Base-by-base conservation (phyloP, 2,329 filamentous ascomycete genomes). In the Metarhizium anisopliae region DNA sequence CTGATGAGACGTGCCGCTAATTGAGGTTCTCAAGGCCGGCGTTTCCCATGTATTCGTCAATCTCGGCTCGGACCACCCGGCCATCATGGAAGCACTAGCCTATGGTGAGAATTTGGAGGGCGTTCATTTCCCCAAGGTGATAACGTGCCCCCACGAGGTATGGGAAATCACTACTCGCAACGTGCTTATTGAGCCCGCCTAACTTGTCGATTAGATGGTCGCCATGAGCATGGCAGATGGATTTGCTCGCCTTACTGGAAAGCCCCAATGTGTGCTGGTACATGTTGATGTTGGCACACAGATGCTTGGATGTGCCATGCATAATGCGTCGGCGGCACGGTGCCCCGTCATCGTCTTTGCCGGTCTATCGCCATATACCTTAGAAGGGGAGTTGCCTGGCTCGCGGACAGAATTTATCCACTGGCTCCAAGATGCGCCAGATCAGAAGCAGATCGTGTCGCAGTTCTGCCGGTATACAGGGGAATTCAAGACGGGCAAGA, bases 181-280 rank as follows among this genome's bases (percentile, higher is more conserved):
- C 25, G 25, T 25, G 25, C 25, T 25, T 25, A 25, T 1, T 4
- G 25, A 25, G 25, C 25, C 25, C 25, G 25, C 25, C 25, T 25
- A 25, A 25, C 25, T 25, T 1, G 3, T 25, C 25, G 3, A 25
- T 20, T 59, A 90, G 84, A 92, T 92, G 87, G 88, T 92, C 6
- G 89, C 89, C 30, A 80, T 93, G 63, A 92, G 87, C 57, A 89
- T 90, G 85, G 89, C 89, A 14, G 89, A 93, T 68, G 89, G 89
- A 53, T 91, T 87, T 64, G 86, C 87, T 42, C 78, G 85, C 47
- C 68, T 87, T 35, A 87, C 83, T 6, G 81, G 81, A 52, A 80
- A 86, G 62, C 84, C 86, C 0, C 87, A 90, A 71, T 84, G 81
- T 59, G 86, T 90, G 13, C 83, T 90, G 59, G 80, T 90, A 1